Conservation (phyloP, 1,139 yeast genomes). For the Blastobotrys indianensis region DNA sequence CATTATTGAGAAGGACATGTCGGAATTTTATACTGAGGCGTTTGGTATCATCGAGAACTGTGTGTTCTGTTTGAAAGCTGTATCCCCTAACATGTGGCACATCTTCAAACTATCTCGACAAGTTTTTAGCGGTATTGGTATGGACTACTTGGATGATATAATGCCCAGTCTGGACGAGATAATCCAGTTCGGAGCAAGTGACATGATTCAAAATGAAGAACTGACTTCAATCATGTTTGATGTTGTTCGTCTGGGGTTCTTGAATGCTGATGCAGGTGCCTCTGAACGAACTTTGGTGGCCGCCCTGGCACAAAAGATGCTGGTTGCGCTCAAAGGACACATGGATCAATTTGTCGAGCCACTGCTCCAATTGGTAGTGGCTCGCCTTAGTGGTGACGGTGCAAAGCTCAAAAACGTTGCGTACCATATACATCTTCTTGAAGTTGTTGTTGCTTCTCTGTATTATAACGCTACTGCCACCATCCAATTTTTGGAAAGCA, state of each 20-base stretch:
- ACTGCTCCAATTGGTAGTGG: constrained; percentile 35
- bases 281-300: constrained; percentile 48
- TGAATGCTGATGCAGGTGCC: constrained; percentile 31
- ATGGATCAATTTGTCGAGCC: constrained; percentile 40
- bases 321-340: constrained; percentile 41
- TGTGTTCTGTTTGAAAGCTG: constrained; percentile 63
- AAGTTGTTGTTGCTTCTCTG: constrained; percentile 62
- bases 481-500: constrained; percentile 46
- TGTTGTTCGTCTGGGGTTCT: constrained; percentile 32
- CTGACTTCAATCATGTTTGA: constrained; percentile 26
- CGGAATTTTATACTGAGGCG: constrained; percentile 76
- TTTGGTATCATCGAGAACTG: constrained; percentile 84
- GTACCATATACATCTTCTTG: constrained; percentile 53
- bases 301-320: constrained; percentile 50
- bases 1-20: constrained; percentile 58
- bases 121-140: constrained; percentile 47
- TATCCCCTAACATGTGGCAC: constrained; percentile 75
- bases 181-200: constrained; percentile 62
- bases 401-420: constrained; percentile 33
- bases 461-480: constrained; percentile 57
- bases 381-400: constrained; percentile 22
- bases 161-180: constrained; percentile 71
- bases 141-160: constrained; percentile 70
- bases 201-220: constrained; percentile 37
- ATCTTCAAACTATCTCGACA: constrained; percentile 52